Percentiles rank a stretch among this genome's conserved stretches.
Conservation (phyloP, 75 land plant species). For the Larix kaempferi region DNA sequence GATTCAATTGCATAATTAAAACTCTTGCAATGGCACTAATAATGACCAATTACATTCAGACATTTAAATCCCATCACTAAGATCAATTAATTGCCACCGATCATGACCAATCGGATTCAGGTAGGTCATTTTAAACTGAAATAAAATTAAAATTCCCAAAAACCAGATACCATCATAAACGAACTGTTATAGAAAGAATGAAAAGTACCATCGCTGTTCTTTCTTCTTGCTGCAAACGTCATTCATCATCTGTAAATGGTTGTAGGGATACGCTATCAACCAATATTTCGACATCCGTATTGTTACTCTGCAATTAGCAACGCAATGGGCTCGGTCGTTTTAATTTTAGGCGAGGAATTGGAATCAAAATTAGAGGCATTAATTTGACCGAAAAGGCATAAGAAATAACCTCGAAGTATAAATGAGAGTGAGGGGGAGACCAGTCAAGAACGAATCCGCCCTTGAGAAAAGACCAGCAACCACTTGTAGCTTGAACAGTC, state of each 20-base stretch:
- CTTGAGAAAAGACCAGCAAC: conserved; percentile 90
- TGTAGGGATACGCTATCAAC: conserved; percentile 59
- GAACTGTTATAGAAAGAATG: too few species aligned
- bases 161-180: too few species aligned
- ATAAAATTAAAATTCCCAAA: too few species aligned
- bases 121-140: too few species aligned
- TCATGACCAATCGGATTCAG: too few species aligned
- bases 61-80: too few species aligned
- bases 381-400: too few species aligned
- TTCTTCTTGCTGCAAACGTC: conserved; percentile 49
- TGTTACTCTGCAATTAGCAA: conserved; percentile 23
- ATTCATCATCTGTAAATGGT: conserved; percentile 63
- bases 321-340: background rate
- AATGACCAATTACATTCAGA: too few species aligned
- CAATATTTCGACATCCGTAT: conserved; percentile 21
- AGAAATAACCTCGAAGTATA: conserved; percentile 58
- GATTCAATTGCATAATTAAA: too few species aligned
- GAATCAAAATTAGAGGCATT: background rate
- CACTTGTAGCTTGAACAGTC: conserved; percentile 41
- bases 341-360: background rate
- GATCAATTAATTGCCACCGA: too few species aligned
- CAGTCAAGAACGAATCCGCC: conserved; percentile 61
- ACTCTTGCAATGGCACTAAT: too few species aligned
- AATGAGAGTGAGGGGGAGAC: conserved; percentile 18
- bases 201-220: conserved; percentile 25